phyloP scores from a whole-genome alignment of 169 alveolate species.

The Plasmodium coatneyi region DNA sequence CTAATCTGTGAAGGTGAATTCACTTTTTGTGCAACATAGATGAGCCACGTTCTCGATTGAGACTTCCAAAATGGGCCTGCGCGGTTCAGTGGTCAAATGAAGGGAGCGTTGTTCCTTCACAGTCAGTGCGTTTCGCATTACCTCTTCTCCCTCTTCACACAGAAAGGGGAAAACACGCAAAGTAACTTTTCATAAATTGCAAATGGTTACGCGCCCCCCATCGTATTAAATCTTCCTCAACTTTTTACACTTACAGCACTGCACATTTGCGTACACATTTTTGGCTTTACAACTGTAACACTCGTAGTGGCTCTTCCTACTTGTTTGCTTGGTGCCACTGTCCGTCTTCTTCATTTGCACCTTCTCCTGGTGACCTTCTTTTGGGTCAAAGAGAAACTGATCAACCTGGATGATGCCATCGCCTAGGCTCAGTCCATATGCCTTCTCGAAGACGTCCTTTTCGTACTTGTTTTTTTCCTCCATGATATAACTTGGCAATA shows the following conservation, averaged over 20 bases:
- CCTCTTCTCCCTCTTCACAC: neutral
- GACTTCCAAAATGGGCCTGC: neutral
- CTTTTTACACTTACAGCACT: conserved; percentile 56
- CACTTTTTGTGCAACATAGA: neutral
- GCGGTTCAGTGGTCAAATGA: neutral
- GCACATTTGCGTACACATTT: conserved; percentile 52
- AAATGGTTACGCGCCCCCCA: neutral
- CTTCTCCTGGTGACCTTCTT: neutral
- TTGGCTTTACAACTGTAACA: conserved; percentile 61
- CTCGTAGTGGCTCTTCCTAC: conserved; percentile 7
- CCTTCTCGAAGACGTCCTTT: conserved; percentile 59
- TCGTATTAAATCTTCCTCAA: conserved; percentile 8
- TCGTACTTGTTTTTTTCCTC: conserved; percentile 53
- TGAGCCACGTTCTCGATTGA: neutral
- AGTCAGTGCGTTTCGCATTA: neutral
- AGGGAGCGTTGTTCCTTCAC: neutral
- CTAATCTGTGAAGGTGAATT: neutral
- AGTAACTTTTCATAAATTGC: neutral
- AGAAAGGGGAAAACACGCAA: neutral
- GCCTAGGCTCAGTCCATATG: conserved; percentile 48
- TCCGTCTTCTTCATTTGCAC: neutral
- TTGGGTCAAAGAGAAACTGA: conserved; percentile 26
- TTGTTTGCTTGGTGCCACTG: neutral
- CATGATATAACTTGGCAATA: conserved; percentile 17
- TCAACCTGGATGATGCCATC: conserved; percentile 2